A percentile compares a stretch with the other conserved stretches of the same genome.
Evolutionary conservation across 2,329 filamentous ascomycete species (phyloP).

Genomic region (Camptophora hylomeconis): DNA sequence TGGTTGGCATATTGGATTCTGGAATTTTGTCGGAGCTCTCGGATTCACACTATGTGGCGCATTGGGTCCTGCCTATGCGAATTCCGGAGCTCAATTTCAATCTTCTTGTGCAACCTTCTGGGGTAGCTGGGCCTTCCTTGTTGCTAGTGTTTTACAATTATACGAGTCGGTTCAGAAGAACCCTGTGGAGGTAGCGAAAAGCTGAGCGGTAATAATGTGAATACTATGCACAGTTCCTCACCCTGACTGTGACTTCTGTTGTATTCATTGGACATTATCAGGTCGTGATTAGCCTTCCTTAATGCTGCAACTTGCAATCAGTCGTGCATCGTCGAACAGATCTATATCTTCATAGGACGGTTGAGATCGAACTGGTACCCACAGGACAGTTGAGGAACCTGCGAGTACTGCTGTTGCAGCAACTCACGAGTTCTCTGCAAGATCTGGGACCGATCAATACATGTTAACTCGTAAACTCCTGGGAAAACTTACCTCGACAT

Average conservation of each 20-base stretch:
- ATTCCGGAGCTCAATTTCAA: conserved; percentile 35
- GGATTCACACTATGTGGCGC: conserved; percentile 48
- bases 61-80: conserved; percentile 33
- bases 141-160: conserved; percentile 36
- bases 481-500: conserved; percentile 10
- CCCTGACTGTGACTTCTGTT: too few relatives aligned
- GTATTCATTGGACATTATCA: too few relatives aligned
- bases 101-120: conserved; percentile 32
- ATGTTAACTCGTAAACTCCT: not conserved
- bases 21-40: conserved; percentile 51
- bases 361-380: conserved; percentile 18
- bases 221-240: too few relatives aligned
- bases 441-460: conserved; percentile 12
- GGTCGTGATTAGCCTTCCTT: too few relatives aligned
- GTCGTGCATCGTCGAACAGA: too few relatives aligned
- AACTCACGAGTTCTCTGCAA: conserved; percentile 19
- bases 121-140: conserved; percentile 31
- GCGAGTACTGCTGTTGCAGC: conserved; percentile 18
- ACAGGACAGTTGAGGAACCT: conserved; percentile 20
- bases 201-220: too few relatives aligned
- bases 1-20: conserved; percentile 55
- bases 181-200: conserved; percentile 28
- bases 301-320: too few relatives aligned
- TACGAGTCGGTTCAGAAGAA: conserved; percentile 37
- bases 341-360: too few relatives aligned